These are phyloP conservation scores for Alternaria dauci DNA, from an alignment of 2,329 filamentous ascomycete species.

Conservation along the genomic window DNA sequence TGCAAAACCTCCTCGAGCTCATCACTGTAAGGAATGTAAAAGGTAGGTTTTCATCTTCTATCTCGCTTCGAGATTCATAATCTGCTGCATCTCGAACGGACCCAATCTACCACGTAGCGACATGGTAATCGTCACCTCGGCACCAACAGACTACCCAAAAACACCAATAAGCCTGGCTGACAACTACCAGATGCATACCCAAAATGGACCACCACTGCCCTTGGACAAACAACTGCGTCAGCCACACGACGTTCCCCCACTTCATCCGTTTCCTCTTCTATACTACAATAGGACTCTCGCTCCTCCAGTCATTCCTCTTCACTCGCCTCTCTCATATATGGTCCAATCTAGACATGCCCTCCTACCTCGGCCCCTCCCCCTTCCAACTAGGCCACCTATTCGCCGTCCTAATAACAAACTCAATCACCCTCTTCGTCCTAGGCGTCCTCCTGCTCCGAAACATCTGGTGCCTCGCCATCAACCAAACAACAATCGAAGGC, in stretches of 20 bases:
- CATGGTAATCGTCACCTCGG: background rate
- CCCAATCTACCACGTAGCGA: background rate
- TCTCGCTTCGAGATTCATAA: background rate
- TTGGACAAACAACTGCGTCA: constrained; percentile 86
- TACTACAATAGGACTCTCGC: constrained; percentile 68
- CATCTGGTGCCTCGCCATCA: constrained; percentile 68
- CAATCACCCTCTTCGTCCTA: constrained; percentile 68
- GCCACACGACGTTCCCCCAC: constrained; percentile 81
- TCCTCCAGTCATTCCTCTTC: constrained; percentile 69
- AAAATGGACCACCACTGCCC: constrained; percentile 90
- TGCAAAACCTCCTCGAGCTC: constrained; percentile 77
- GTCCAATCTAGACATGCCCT: constrained; percentile 69
- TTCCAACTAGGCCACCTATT: constrained; percentile 69
- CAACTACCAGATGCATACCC: constrained; percentile 67
- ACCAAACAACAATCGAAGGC: constrained; percentile 81
- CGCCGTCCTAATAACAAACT: constrained; percentile 65
- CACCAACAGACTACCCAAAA: background rate
- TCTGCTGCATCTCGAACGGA: background rate
- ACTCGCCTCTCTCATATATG: constrained; percentile 68
- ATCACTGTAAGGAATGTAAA: constrained; percentile 81
- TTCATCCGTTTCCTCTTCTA: constrained; percentile 81
- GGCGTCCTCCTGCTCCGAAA: constrained; percentile 69
- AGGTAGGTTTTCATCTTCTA: constrained; percentile 52
- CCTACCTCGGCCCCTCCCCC: constrained; percentile 73
- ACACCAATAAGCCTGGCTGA: background rate